Evolutionary conservation across 495 filamentous ascomycete genomes (phyloP).

Genomic region (Xylaria palmicola): DNA sequence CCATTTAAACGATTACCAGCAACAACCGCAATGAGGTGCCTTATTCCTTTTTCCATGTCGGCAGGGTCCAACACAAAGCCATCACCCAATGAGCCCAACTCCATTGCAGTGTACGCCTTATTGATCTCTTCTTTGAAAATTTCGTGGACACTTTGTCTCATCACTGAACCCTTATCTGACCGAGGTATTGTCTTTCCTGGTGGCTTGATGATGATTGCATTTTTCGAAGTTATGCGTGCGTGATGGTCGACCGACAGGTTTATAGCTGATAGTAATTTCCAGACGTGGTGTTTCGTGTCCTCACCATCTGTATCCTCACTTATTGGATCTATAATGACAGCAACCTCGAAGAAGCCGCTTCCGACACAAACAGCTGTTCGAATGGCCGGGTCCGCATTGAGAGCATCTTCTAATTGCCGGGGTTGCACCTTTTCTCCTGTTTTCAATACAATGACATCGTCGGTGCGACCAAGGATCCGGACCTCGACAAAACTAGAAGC

Average conservation of each 20-base stretch:
- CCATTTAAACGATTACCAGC: slow-evolving; percentile 2
- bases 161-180: slow-evolving; percentile 39
- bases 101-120: slow-evolving; percentile 28
- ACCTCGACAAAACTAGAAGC: slow-evolving; percentile 21
- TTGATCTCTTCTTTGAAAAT: slow-evolving; percentile 32
- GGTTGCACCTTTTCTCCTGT: slow-evolving; percentile 43
- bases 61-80: slow-evolving; percentile 6
- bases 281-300: slow-evolving; percentile 24
- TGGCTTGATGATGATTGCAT: slow-evolving; percentile 29
- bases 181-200: slow-evolving; percentile 23
- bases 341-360: slow-evolving; percentile 33
- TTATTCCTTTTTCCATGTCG: slow-evolving; percentile 10
- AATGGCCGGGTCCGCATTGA: slow-evolving; percentile 20
- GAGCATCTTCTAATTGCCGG: slow-evolving; percentile 25
- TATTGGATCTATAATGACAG: slow-evolving; percentile 33
- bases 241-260: slow-evolving; percentile 29
- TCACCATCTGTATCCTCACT: not conserved
- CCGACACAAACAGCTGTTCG: slow-evolving; percentile 37
- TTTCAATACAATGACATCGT: slow-evolving; percentile 40
- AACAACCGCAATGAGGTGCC: slow-evolving; percentile 3
- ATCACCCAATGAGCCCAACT: not conserved
- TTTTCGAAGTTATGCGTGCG: slow-evolving; percentile 28
- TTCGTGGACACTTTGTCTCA: slow-evolving; percentile 31
- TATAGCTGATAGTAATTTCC: slow-evolving; percentile 26
- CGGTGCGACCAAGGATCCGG: slow-evolving; percentile 29